Percentiles rank a stretch among this genome's conserved stretches.
These are phyloP conservation scores for Phialemoniopsis sp. DNA, from an alignment of 2,329 filamentous ascomycete species.

Conservation along the genomic window DNA sequence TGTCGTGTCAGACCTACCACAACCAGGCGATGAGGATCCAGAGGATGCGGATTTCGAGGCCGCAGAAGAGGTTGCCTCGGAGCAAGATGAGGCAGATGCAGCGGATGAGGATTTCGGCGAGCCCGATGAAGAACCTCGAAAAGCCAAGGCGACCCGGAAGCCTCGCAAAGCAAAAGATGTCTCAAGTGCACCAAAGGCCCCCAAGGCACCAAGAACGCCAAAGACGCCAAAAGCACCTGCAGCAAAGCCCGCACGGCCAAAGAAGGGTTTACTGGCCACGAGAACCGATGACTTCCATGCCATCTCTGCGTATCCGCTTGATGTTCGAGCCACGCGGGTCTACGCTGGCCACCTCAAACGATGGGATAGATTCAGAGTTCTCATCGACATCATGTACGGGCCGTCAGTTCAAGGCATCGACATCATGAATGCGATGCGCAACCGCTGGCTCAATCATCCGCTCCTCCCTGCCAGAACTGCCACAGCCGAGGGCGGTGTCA, in stretches of 20 bases:
- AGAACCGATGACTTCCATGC: background rate
- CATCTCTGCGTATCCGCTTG: constrained; percentile 9
- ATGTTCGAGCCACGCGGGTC: constrained; percentile 15
- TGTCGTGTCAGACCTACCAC: no score
- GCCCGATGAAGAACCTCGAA: background rate
- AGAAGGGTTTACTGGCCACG: no score
- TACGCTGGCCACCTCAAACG: constrained; percentile 31
- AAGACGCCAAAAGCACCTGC: background rate
- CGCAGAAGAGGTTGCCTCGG: background rate
- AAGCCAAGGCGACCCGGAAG: background rate
- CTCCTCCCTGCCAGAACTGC: constrained; percentile 29
- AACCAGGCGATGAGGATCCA: background rate
- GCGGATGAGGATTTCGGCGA: background rate
- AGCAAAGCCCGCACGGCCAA: background rate
- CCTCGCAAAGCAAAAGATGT: background rate
- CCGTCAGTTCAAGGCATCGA: constrained; percentile 27
- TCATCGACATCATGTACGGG: constrained; percentile 37
- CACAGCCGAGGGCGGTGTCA: constrained; percentile 16
- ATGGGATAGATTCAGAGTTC: constrained; percentile 25
- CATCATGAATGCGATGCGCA: constrained; percentile 29
- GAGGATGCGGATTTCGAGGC: background rate
- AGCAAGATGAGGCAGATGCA: background rate
- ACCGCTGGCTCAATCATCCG: constrained; percentile 34
- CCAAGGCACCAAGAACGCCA: background rate
- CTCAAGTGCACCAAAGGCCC: background rate